A percentile compares a stretch with the other conserved stretches of the same genome.
phyloP scores from a whole-genome alignment of 306 rosid genomes.

The Rosa rugosa region DNA sequence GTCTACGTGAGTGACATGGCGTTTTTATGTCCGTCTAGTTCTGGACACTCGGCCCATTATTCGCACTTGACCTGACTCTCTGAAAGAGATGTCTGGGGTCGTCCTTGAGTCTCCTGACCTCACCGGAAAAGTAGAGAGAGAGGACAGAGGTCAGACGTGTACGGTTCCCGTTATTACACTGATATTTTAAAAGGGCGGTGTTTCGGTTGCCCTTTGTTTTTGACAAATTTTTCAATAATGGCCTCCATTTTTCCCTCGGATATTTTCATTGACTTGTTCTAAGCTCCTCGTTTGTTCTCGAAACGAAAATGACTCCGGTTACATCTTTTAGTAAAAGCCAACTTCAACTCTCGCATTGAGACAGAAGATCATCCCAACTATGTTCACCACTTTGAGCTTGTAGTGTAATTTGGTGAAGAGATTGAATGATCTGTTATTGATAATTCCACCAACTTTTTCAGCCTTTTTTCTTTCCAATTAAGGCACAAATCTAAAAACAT shows the following conservation, averaged over 20 bases:
- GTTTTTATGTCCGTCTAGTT: not conserved
- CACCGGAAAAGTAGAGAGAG: not conserved
- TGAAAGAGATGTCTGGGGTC: not conserved
- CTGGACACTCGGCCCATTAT: conserved; percentile 25
- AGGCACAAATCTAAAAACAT: no score
- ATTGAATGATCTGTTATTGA: no score
- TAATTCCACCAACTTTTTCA: no score
- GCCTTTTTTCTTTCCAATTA: no score
- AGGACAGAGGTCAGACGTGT: not conserved
- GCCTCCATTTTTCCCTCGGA: not conserved
- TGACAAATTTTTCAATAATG: not conserved
- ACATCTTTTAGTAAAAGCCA: not conserved
- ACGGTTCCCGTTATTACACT: not conserved
- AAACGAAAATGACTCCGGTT: not conserved
- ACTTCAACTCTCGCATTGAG: not conserved
- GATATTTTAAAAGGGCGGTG: conserved; percentile 15
- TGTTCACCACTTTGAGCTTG: not conserved
- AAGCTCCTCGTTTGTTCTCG: not conserved
- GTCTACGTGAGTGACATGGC: conserved; percentile 28
- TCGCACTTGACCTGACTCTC: conserved; percentile 31
- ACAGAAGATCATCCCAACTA: not conserved
- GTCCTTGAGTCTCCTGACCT: not conserved
- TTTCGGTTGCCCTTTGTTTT: not conserved
- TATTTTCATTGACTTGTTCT: not conserved
- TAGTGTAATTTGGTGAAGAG: not conserved